Evolutionary conservation across 768 basidiomycete species (phyloP), one percentile per base, ranked within the genome.

Genomic region (Cystobasidiopsis lactophilus): DNA sequence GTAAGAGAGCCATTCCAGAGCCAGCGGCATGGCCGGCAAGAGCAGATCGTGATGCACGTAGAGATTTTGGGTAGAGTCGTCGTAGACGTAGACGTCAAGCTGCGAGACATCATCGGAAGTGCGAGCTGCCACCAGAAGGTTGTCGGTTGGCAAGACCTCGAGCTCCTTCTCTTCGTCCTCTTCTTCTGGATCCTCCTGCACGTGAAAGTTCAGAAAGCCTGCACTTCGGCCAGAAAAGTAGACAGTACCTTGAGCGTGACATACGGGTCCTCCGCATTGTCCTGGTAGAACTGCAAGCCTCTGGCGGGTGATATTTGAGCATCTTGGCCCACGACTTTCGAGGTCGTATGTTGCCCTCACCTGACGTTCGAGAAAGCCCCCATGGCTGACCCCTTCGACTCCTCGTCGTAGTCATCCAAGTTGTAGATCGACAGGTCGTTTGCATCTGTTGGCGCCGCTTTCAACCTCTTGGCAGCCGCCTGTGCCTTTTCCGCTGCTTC

Each of bases 1-100:
- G 67, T 86, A 95, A 66, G 96, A 85, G 54, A 95, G 79, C 93
- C 93, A 98, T 72, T 98, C 93, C 53, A 98, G 82, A 62, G 91
- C 96, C 54, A 98, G 79, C 9, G 93, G 93, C 67, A 95, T 88
- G 58, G 85, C 85, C 58, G 91, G 88, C 29, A 98, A 75, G 79
- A 98, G 85, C 65, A 95, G 74, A 66, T 98, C 93, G 67, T 98
- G 93, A 66, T 96, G 93, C 37, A 81, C 82, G 64, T 88, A 96
- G 40, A 96, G 75, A 65, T 85, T 85, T 64, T 88, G 85, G 69
- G 82, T 71, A 0, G 76, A 72, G 21, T 61, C 60, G 66, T 95
- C 86, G 68, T 93, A 96, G 62, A 95, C 79, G 68, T 91, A 91
- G 58, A 93, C 74, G 65, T 96, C 91, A 51, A 96, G 75, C 58